Evolutionary conservation across 345 rosid genomes (phyloP), one percentile per base, ranked within the genome.

Genomic region (Boechera divaricarpa): DNA sequence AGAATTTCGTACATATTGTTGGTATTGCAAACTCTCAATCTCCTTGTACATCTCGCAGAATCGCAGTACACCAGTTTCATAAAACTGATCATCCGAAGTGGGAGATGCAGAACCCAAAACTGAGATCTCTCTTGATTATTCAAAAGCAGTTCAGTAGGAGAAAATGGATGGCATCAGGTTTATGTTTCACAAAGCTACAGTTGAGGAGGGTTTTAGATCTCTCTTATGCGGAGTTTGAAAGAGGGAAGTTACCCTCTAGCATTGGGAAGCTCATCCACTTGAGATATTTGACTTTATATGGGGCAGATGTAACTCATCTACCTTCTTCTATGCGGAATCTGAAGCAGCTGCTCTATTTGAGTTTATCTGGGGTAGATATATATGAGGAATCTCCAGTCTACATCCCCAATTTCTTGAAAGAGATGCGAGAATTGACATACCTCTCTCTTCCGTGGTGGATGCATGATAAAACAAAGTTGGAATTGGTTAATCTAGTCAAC

Each of bases 211-310:
- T 72, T 12, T 15, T 84, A 4, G 73, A 82, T 48, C 67, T 84
- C 11, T 78, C 68, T 26, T 1, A 1, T 26, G 28, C 61, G 21
- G 13, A 41, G 5, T 3, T 24, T 2, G 0, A 1, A 6, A 44
- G 15, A 48, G 81, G 79, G 11, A 76, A 35, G 12, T 39, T 82
- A 16, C 82, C 76, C 0, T 29, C 63, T 48, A 81, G 36, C 2
- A 60, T 83, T 4, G 79, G 85, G 2, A 61, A 70, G 3, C 77
- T 86, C 63, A 77, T 80, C 32, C 83, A 76, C 24, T 61, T 75
- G 51, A 66, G 49, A 66, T 75, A 63, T 29, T 33, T 74, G 59
- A 74, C 36, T 11, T 29, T 74, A 55, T 1, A 2, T 6, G 0
- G 0, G 8, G 35, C 59, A 26, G 2, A 2, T 1, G 28, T 26